Percentiles rank a stretch among this genome's conserved stretches.
Conservation (phyloP, 306 rosid genomes). For the Quercus rubra region DNA sequence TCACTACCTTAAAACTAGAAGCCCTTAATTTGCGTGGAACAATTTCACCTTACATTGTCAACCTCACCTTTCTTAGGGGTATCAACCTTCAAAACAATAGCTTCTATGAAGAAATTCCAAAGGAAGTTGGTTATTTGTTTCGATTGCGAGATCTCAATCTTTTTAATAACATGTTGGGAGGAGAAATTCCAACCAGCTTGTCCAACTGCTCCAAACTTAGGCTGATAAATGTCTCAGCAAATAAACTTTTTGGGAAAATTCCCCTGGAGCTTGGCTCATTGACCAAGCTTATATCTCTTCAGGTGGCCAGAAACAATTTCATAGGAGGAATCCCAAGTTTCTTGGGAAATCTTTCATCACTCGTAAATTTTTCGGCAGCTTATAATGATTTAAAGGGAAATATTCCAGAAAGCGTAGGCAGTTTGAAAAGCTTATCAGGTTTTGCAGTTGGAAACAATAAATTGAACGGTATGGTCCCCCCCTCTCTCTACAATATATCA, state of each 20-base stretch:
- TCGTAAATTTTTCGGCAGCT: accelerated
- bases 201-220: not conserved
- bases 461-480: too few species aligned
- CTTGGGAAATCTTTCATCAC: constrained; percentile 13
- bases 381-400: constrained; percentile 9
- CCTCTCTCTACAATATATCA: too few species aligned
- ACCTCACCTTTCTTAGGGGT: too few species aligned
- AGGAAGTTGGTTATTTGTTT: too few species aligned
- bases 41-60: too few species aligned
- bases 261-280: constrained; percentile 11
- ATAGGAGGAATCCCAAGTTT: constrained; percentile 12
- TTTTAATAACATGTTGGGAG: too few species aligned
- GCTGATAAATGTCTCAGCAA: not conserved
- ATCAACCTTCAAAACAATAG: too few species aligned
- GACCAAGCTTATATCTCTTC: not conserved
- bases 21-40: too few species aligned
- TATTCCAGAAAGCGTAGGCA: not conserved
- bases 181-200: not conserved
- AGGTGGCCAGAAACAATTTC: not conserved
- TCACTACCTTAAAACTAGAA: constrained; percentile 7
- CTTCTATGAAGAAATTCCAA: too few species aligned
- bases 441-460: too few species aligned
- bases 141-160: too few species aligned
- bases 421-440: too few species aligned
- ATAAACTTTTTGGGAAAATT: constrained; percentile 2